Percentiles rank a stretch among this genome's conserved stretches.
phyloP scores from a whole-genome alignment of 2,329 filamentous ascomycete genomes.

The Nectriaceae sp. region DNA sequence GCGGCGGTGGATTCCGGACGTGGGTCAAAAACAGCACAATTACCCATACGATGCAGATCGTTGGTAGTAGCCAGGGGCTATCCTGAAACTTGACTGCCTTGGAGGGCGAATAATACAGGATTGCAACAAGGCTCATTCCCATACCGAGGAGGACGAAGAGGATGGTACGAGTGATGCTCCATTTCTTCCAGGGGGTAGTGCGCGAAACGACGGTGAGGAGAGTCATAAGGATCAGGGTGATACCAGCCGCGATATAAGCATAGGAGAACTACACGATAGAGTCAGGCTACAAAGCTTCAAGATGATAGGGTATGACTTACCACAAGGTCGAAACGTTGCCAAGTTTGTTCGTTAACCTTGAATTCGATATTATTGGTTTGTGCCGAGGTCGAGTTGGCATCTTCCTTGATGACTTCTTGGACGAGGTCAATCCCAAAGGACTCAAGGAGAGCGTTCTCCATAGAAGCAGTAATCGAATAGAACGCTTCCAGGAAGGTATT shows the following conservation, averaged over 20 bases:
- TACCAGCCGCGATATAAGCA: conserved; percentile 35
- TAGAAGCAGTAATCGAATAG: conserved; percentile 16
- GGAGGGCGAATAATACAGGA: conserved; percentile 24
- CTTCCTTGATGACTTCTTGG: conserved; percentile 21
- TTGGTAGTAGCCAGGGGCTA: conserved; percentile 35
- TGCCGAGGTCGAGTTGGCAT: conserved; percentile 17
- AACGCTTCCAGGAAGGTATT: conserved; percentile 11
- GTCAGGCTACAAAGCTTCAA: neutral
- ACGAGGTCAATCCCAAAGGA: conserved; percentile 35
- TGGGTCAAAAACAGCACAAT: conserved; percentile 36
- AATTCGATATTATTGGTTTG: conserved; percentile 22
- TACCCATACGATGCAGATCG: conserved; percentile 37
- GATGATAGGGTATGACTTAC: conserved; percentile 21
- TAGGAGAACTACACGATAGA: conserved; percentile 32
- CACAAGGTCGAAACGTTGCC: conserved; percentile 31
- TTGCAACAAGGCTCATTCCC: conserved; percentile 28
- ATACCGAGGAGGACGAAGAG: conserved; percentile 33
- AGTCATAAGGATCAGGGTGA: conserved; percentile 34
- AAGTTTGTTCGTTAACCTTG: conserved; percentile 23
- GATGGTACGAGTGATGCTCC: conserved; percentile 33
- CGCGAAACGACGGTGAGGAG: conserved; percentile 33
- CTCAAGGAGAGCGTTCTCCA: conserved; percentile 33
- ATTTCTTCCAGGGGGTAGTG: conserved; percentile 32
- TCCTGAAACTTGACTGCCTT: conserved; percentile 21
- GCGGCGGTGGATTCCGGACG: conserved; percentile 26